Conservation (phyloP, 2,329 filamentous ascomycete species). For the Hymenoscyphus albidus region DNA sequence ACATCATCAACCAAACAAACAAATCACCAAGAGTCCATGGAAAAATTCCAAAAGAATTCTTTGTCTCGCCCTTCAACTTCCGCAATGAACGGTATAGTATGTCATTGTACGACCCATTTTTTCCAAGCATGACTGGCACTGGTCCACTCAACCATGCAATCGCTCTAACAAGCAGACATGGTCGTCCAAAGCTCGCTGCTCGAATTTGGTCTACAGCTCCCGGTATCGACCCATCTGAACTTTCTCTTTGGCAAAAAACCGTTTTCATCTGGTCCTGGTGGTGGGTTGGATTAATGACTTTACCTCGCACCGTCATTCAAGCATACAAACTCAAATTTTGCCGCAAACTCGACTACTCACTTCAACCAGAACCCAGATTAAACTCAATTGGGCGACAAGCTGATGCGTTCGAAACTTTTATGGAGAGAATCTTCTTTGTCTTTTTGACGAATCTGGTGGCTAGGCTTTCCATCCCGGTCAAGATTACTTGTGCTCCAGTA, state of each 20-base stretch:
- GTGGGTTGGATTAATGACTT: slow-evolving; percentile 64
- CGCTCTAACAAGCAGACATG: slow-evolving; percentile 55
- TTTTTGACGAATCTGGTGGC: slow-evolving; percentile 50
- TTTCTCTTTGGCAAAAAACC: slow-evolving; percentile 43
- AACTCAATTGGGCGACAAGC: slow-evolving; percentile 53
- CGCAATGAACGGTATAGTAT: slow-evolving; percentile 53
- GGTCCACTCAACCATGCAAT: slow-evolving; percentile 55
- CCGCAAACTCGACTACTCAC: slow-evolving; percentile 59
- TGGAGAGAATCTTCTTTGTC: slow-evolving; percentile 46
- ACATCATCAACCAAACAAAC: not conserved
- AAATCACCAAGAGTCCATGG: slow-evolving; percentile 41
- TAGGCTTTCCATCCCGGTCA: slow-evolving; percentile 42
- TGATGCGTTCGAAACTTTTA: slow-evolving; percentile 44
- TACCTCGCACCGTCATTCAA: slow-evolving; percentile 61
- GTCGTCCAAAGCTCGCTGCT: slow-evolving; percentile 57
- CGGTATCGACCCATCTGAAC: slow-evolving; percentile 46
- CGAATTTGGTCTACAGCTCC: slow-evolving; percentile 51
- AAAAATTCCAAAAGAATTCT: slow-evolving; percentile 67
- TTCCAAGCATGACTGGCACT: slow-evolving; percentile 37
- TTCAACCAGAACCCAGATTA: slow-evolving; percentile 57
- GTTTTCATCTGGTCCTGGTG: slow-evolving; percentile 55
- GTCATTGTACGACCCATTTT: slow-evolving; percentile 46
- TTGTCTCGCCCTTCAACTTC: slow-evolving; percentile 72
- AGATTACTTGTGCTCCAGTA: slow-evolving; percentile 51
- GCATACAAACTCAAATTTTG: slow-evolving; percentile 54